These are phyloP conservation scores for Sarocladium kiliense DNA, from an alignment of 2,329 filamentous ascomycete genomes.

Conservation along the genomic window DNA sequence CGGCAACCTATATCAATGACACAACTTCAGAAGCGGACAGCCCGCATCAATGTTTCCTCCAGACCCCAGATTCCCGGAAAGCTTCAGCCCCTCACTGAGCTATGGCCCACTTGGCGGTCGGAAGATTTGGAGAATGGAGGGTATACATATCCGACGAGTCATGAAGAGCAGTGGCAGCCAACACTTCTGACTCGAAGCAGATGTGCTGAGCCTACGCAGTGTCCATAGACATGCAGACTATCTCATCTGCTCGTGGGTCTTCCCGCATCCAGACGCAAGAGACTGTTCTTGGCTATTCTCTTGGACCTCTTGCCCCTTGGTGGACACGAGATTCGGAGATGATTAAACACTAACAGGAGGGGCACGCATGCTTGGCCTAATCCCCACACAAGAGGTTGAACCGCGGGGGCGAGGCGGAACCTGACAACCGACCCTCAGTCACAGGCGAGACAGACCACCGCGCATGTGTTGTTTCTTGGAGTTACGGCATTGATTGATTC, in stretches of 20 bases:
- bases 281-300: background rate
- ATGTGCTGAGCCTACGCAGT: background rate
- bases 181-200: background rate
- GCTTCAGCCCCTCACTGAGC: background rate
- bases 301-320: background rate
- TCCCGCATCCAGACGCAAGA: background rate
- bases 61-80: slow-evolving; percentile 1
- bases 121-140: slow-evolving; percentile 1
- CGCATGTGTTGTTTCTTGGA: too few species aligned
- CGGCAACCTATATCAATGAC: background rate
- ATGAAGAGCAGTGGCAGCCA: background rate
- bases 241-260: background rate
- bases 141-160: slow-evolving; percentile 6
- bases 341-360: background rate
- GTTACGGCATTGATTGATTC: too few species aligned
- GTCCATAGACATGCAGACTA: background rate
- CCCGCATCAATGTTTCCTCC: background rate
- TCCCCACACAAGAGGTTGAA: background rate
- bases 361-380: too few species aligned
- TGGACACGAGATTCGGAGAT: background rate
- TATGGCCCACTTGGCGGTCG: background rate
- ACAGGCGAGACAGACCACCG: background rate
- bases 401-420: background rate
- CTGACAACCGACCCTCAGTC: background rate
- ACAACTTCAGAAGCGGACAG: background rate